Evolutionary conservation across 169 alveolate genomes (phyloP).

Genomic region (Eimeria necatrix): DNA sequence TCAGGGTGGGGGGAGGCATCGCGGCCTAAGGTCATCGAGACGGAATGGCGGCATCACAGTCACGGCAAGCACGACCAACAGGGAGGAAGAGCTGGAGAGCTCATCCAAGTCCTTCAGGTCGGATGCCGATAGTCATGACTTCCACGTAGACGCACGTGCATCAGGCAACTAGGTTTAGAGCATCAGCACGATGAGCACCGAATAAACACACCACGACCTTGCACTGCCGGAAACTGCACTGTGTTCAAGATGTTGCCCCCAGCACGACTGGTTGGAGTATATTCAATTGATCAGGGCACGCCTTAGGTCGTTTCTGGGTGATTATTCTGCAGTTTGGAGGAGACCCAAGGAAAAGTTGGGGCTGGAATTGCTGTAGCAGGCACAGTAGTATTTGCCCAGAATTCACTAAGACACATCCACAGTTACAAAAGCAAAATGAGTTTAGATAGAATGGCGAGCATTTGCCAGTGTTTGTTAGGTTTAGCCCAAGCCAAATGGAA

Average conservation of each 20-base stretch:
- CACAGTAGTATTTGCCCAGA: too few relatives aligned
- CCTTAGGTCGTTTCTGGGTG: too few relatives aligned
- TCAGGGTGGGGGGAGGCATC: constrained; percentile 74
- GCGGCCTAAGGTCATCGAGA: constrained; percentile 42
- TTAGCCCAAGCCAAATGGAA: too few relatives aligned
- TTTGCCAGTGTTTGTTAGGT: too few relatives aligned
- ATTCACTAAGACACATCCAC: too few relatives aligned
- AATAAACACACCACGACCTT: neutral
- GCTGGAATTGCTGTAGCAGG: too few relatives aligned
- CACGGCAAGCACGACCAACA: neutral
- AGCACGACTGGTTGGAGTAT: too few relatives aligned
- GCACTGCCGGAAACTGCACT: neutral
- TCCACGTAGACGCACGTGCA: neutral
- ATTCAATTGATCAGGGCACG: too few relatives aligned
- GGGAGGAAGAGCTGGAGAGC: neutral
- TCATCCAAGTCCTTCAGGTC: neutral
- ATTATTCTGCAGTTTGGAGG: too few relatives aligned
- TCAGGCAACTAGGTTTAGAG: neutral
- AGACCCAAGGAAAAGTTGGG: too few relatives aligned
- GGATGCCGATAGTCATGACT: neutral
- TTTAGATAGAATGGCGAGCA: too few relatives aligned
- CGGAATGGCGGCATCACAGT: constrained; percentile 27
- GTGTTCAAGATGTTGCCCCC: neutral
- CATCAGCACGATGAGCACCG: neutral
- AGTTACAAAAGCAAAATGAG: too few relatives aligned